phyloP scores from a whole-genome alignment of 148 eudicot species.

The Camellia lanceoleosa region DNA sequence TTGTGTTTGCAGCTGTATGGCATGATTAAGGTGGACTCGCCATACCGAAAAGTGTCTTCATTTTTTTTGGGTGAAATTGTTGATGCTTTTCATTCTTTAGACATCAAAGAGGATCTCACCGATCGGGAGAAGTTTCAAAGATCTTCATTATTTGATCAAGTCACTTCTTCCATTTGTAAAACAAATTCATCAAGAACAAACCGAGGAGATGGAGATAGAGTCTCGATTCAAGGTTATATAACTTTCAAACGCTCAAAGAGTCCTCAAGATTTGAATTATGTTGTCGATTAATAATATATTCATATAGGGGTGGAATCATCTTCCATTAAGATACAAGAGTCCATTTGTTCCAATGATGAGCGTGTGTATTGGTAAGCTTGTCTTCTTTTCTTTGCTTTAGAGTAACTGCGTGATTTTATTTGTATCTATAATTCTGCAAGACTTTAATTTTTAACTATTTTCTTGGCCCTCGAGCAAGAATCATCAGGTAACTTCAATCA shows the following conservation, averaged over 20 bases:
- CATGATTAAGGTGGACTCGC: slow-evolving; percentile 40
- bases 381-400: slow-evolving; percentile 4
- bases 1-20: slow-evolving; percentile 33
- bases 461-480: too few relatives aligned
- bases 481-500: slow-evolving; percentile 76
- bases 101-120: slow-evolving; percentile 46
- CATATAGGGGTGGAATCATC: slow-evolving; percentile 31
- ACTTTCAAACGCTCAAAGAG: not conserved
- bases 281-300: slow-evolving; percentile 7
- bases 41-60: not conserved
- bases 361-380: slow-evolving; percentile 68
- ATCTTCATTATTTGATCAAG: slow-evolving; percentile 52
- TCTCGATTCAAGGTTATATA: slow-evolving; percentile 46
- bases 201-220: slow-evolving; percentile 52
- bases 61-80: not conserved
- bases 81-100: slow-evolving; percentile 26
- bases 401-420: slow-evolving; percentile 1
- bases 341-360: slow-evolving; percentile 48
- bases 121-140: slow-evolving; percentile 44
- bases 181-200: slow-evolving; percentile 56
- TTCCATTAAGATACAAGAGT: slow-evolving; percentile 32
- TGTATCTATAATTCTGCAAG: slow-evolving; percentile 6
- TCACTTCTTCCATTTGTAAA: slow-evolving; percentile 55
- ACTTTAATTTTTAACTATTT: not conserved
- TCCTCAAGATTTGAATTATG: not conserved